Evolutionary conservation across 78 protist species (phyloP).

Genomic region (Dictyostelium capitatum): DNA sequence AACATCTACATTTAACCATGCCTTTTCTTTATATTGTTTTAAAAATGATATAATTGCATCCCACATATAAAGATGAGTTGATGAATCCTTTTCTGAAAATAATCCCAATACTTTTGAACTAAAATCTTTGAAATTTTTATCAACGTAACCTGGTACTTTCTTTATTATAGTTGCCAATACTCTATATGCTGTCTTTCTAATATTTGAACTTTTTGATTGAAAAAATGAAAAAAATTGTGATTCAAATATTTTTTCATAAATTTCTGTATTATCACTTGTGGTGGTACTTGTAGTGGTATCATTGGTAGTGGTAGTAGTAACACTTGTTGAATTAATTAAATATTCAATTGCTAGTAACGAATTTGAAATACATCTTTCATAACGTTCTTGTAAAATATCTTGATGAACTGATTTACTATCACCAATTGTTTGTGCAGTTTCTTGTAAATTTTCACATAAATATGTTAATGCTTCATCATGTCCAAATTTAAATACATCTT

Average conservation of each 20-base stretch:
- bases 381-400: conserved; percentile 60
- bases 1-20: conserved; percentile 65
- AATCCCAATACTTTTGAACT: conserved; percentile 47
- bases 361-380: conserved; percentile 70
- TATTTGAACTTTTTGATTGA: conserved; percentile 66
- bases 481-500: conserved; percentile 61
- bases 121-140: conserved; percentile 58
- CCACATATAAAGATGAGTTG: conserved; percentile 76
- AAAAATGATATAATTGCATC: conserved; percentile 56
- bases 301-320: background rate
- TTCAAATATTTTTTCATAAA: conserved; percentile 66
- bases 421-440: conserved; percentile 46
- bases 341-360: conserved; percentile 63
- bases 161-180: conserved; percentile 20
- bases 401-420: conserved; percentile 54
- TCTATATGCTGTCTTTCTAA: conserved; percentile 76
- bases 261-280: background rate
- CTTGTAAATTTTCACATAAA: conserved; percentile 49
- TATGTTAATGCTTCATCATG: conserved; percentile 62
- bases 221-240: conserved; percentile 62
- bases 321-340: conserved; percentile 26
- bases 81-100: conserved; percentile 69
- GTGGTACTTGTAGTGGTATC: background rate
- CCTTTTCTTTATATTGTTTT: conserved; percentile 32
- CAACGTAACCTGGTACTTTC: conserved; percentile 35